Evolutionary conservation across 139 green algal genomes (phyloP).

Genomic region (Auxenochlorella pyrenoidosa): DNA sequence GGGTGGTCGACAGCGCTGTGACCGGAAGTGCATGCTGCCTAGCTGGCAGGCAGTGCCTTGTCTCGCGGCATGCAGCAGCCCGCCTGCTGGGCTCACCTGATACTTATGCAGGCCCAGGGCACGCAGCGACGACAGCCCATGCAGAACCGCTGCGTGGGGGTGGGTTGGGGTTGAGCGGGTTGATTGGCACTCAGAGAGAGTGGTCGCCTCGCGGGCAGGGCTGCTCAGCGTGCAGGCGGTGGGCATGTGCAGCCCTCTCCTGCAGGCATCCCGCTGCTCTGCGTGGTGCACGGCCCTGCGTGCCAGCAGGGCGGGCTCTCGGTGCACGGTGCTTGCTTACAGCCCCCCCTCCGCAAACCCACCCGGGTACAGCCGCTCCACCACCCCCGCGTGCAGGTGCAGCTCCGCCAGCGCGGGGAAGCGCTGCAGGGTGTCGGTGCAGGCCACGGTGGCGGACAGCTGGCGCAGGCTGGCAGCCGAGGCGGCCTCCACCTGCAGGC

Average conservation of each 20-base stretch:
- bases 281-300: background rate
- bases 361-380: constrained; percentile 8
- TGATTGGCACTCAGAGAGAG: background rate
- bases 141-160: background rate
- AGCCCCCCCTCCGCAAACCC: too few species aligned
- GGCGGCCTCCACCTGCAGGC: background rate
- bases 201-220: background rate
- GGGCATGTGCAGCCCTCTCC: too few species aligned
- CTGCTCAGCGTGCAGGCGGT: background rate
- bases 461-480: background rate
- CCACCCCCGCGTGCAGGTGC: constrained; percentile 11
- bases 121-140: background rate
- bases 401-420: background rate
- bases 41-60: too few species aligned
- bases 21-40: too few species aligned
- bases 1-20: too few species aligned
- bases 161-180: background rate
- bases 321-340: too few species aligned
- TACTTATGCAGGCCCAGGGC: background rate
- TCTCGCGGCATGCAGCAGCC: too few species aligned
- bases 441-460: constrained; percentile 11
- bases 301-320: background rate
- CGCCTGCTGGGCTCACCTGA: too few species aligned
- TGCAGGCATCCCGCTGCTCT: too few species aligned
- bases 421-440: constrained; percentile 17